Evolutionary conservation across 371 early-diverging fungal genomes (phyloP), one percentile per base, ranked within the genome.

Genomic region (Mucor irregularis): DNA sequence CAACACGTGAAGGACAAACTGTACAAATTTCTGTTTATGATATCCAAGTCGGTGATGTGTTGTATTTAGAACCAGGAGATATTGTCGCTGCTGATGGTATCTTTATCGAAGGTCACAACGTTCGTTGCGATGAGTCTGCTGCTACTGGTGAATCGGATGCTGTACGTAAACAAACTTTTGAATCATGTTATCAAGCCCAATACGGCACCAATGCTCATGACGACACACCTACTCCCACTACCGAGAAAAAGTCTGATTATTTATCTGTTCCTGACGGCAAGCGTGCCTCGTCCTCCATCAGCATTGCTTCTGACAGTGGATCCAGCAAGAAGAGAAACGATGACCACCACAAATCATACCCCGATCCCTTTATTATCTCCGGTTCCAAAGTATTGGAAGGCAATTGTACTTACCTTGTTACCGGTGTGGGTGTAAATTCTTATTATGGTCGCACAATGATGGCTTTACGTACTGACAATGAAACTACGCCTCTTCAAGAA

Each of bases 121-220:
- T 97, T 33, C 81, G 74, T 8, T 90, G 90, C 67, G 97, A 97
- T 68, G 97, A 97, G 69, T 90, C 90, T 11, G 86, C 92, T 16
- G 90, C 94, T 8, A 96, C 96, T 0, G 97, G 97, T 48, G 97
- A 97, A 79, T 87, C 92, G 2, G 90, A 94, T 52, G 83, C 90
- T 3, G 81, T 95, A 30, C 85, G 85, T 48, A 80, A 80, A 42
- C 73, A 67, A 50, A 38, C 51, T 0, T 80, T 64, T 64, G 68
- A 74, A 40, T 37, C 62, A 0, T 71, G 71, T 28, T 70, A 59
- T n/a, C n/a, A n/a, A n/a, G n/a, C n/a, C n/a, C n/a, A n/a, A n/a
- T n/a, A n/a, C n/a, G n/a, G n/a, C n/a, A n/a, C n/a, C n/a, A n/a
- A n/a, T n/a, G n/a, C n/a, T n/a, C n/a, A n/a, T n/a, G n/a, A n/a